Conservation (phyloP, 768 basidiomycete species). For the Lactarius sp. region DNA sequence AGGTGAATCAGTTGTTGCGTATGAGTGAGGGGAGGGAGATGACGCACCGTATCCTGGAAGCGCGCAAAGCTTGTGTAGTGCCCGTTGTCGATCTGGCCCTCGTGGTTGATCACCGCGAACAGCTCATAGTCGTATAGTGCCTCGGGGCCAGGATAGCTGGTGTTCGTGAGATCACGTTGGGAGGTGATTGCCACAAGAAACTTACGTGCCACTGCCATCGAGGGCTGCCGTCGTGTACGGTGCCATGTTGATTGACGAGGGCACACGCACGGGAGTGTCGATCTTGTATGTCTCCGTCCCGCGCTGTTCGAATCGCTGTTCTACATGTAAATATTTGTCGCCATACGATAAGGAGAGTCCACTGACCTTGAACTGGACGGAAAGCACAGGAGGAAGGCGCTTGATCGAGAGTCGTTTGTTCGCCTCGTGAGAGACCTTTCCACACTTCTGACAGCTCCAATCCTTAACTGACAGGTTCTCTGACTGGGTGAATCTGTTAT, state of each 20-base stretch:
- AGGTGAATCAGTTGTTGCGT: too few relatives aligned
- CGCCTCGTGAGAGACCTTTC: conserved; percentile 68
- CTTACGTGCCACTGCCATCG: conserved; percentile 37
- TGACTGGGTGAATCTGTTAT: conserved; percentile 68
- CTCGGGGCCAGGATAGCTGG: conserved; percentile 27
- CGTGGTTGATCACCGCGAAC: conserved; percentile 90
- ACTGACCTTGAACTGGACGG: conserved; percentile 80
- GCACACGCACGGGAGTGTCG: conserved; percentile 55
- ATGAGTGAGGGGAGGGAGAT: not conserved
- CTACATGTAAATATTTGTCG: not conserved
- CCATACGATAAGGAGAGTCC: not conserved
- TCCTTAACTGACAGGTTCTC: conserved; percentile 81
- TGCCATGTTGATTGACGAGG: conserved; percentile 81
- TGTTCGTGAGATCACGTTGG: not conserved
- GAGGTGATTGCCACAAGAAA: not conserved
- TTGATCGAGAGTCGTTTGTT: conserved; percentile 83
- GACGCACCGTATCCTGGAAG: conserved; percentile 74
- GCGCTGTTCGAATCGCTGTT: too few relatives aligned
- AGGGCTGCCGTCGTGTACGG: conserved; percentile 72
- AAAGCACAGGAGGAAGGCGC: conserved; percentile 82
- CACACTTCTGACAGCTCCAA: conserved; percentile 81
- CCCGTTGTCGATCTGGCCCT: conserved; percentile 90
- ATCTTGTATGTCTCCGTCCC: too few relatives aligned
- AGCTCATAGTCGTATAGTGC: conserved; percentile 85
- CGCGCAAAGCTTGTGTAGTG: conserved; percentile 89